Evolutionary conservation across 495 filamentous ascomycete genomes (phyloP), one percentile per base, ranked within the genome.

Genomic region (Stereocaulon alpinum): DNA sequence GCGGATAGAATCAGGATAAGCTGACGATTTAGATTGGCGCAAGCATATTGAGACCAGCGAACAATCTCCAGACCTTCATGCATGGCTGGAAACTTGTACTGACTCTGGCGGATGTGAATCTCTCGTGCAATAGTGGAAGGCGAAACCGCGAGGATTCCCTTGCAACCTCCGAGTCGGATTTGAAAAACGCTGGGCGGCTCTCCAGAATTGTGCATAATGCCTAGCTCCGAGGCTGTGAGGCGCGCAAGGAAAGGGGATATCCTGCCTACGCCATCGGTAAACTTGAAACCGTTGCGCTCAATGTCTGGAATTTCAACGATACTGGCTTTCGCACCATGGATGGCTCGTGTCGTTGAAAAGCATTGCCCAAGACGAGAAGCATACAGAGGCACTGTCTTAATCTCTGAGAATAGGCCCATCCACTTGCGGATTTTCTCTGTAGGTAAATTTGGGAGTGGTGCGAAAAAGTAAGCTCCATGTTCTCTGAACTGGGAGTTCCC

Each of bases 401-500:
- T 95, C 52, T 89, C 76, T 24, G 71, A 76, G 67, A 98, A 94
- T 14, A 84, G 72, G 2, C 94, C 93, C 91, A 97, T 96, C 88
- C 88, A 90, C 6, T 72, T 65, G n/a, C 92, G 86, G 56, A 99
- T 97, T 54, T 82, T 74, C 20, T 81, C 77, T 40, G 87, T 87
- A 1, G 80, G 82, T 7, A 88, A 56, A 57, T 78, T 67, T 3
- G 81, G 71, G 2, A 77, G 76, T 0, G 83, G 77, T 0, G 87
- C 81, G 65, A 86, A 96, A 71, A 99, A 95, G 64, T 92, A 97
- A 2, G 91, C 91, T 0, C 90, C 89, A 67, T 91, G 83, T 67
- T 97, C 92, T 15, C 93, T 82, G 59, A 99, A 87, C 63, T 97
- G 93, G 0, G 92, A 96, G 69, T 95, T 97, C 0, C 93, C 92